These are phyloP conservation scores for Recurvomyces mirabilis DNA, from an alignment of 495 filamentous ascomycete species.

Conservation along the genomic window DNA sequence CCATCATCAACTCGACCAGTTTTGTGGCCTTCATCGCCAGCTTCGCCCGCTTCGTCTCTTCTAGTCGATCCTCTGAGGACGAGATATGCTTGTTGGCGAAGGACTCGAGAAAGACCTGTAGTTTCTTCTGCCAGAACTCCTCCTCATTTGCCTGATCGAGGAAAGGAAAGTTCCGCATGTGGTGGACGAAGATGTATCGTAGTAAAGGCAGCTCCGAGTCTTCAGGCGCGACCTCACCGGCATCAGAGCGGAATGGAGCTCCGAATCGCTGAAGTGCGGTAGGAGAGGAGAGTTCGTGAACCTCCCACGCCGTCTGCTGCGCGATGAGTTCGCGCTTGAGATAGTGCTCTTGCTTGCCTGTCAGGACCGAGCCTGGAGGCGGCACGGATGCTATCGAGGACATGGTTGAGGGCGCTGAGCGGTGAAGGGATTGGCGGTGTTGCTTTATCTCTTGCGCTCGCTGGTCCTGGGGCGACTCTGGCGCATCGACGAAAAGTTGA, in stretches of 20 bases:
- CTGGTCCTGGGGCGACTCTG: neutral
- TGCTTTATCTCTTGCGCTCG: neutral
- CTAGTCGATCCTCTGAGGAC: slow-evolving; percentile 86
- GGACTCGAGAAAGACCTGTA: slow-evolving; percentile 92
- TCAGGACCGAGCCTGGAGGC: slow-evolving; percentile 50
- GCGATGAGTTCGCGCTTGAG: slow-evolving; percentile 91
- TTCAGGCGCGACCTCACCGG: slow-evolving; percentile 82
- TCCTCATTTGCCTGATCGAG: slow-evolving; percentile 91
- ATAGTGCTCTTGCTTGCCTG: slow-evolving; percentile 97
- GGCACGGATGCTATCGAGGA: slow-evolving; percentile 26
- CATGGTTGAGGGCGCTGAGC: slow-evolving; percentile 11
- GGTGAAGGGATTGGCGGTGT: slow-evolving; percentile 8
- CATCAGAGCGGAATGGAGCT: slow-evolving; percentile 84
- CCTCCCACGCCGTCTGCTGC: slow-evolving; percentile 78
- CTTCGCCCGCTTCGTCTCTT: slow-evolving; percentile 91
- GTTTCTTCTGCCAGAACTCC: slow-evolving; percentile 98
- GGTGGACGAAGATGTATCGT: slow-evolving; percentile 94
- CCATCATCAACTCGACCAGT: slow-evolving; percentile 97
- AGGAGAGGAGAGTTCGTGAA: slow-evolving; percentile 81
- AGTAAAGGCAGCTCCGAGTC: slow-evolving; percentile 91
- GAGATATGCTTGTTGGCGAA: slow-evolving; percentile 98
- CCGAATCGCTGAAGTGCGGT: slow-evolving; percentile 92
- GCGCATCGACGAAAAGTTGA: slow-evolving; percentile 15
- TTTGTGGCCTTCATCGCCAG: slow-evolving; percentile 87
- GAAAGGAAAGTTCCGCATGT: slow-evolving; percentile 96